Percentiles rank a stretch among this genome's conserved stretches.
Evolutionary conservation across 495 filamentous ascomycete genomes (phyloP).

Genomic region (Penicillium coprophilum): DNA sequence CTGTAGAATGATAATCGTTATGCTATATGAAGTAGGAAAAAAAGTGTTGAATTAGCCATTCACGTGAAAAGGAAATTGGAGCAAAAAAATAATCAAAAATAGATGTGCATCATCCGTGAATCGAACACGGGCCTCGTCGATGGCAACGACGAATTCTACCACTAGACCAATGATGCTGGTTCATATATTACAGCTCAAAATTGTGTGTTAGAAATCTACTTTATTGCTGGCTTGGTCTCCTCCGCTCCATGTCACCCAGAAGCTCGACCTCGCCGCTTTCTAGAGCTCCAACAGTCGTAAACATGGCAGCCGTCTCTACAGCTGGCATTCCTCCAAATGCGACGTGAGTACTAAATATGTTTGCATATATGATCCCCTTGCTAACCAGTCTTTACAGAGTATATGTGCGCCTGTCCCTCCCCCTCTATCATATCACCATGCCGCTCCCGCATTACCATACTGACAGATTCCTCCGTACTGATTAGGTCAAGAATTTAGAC

Average conservation of each 20-base stretch:
- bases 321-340: conserved; percentile 43
- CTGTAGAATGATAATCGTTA: too few relatives aligned
- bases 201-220: background rate
- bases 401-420: conserved; percentile 45
- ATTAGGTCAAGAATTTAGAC: conserved; percentile 84
- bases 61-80: background rate
- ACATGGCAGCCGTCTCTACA: conserved; percentile 40
- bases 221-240: background rate
- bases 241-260: conserved; percentile 14
- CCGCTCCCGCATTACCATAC: conserved; percentile 14
- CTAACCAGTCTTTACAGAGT: conserved; percentile 42
- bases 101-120: conserved; percentile 55
- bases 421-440: conserved; percentile 17
- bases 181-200: background rate
- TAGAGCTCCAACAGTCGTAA: conserved; percentile 34
- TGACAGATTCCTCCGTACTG: conserved; percentile 16
- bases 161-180: conserved; percentile 57
- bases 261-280: conserved; percentile 22
- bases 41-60: too few relatives aligned
- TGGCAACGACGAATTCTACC: conserved; percentile 62
- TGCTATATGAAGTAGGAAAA: too few relatives aligned
- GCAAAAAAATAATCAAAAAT: conserved; percentile 20
- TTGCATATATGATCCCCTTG: background rate
- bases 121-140: conserved; percentile 61
- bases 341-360: conserved; percentile 40